Base-by-base conservation (phyloP, 768 basidiomycete genomes). In the Solioccasus polychromus region DNA sequence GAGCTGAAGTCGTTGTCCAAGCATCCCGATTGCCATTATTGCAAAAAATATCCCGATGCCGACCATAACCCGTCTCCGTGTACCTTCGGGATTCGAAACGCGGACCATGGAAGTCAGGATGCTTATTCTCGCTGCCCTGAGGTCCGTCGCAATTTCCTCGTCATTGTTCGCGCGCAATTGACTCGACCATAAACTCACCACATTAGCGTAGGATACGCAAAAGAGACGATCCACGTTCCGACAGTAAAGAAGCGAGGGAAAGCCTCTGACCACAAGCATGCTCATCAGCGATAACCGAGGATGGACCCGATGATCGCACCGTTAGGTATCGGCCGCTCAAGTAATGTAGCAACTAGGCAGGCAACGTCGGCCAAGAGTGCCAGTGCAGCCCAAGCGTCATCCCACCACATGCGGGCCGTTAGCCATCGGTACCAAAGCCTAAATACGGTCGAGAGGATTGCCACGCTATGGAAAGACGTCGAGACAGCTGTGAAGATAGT, bases 91-190 rank as follows among this genome's bases (percentile, higher is more conserved):
- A 20, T 38, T 45, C 18, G 45, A 51, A 3, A 64, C 44, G 20
- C 59, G 59, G 17, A 63, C 34, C 18, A 63, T 52, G 8, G 56
- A 56, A 3, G 39, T 22, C 31, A 66, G 39, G 15, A 64, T 51
- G 17, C 62, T 64, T 32, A 63, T 45, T 15, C 64, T 56, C 4
- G 48, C 36, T 2, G 54, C 22, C 64, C 64, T 64, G 25, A 14
- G n/a, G 10, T 36, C 15, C 30, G 12, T 26, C 35, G 18, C 40
- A 11, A 10, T 32, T 12, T 17, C 18, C 18, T 28, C 17, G 14
- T 28, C 20, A 20, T 15, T 5, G 34, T 32, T 19, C 20, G 18
- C 34, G 11, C 10, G 14, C 5, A 8, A 20, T 24, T 17, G 22
- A 17, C 19, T 11, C 14, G 18, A 20, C 14, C 14, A 20, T 20